Percentiles rank a stretch among this genome's conserved stretches.
Conservation (phyloP, 495 filamentous ascomycete genomes). For the Lasiosphaeria miniovina region DNA sequence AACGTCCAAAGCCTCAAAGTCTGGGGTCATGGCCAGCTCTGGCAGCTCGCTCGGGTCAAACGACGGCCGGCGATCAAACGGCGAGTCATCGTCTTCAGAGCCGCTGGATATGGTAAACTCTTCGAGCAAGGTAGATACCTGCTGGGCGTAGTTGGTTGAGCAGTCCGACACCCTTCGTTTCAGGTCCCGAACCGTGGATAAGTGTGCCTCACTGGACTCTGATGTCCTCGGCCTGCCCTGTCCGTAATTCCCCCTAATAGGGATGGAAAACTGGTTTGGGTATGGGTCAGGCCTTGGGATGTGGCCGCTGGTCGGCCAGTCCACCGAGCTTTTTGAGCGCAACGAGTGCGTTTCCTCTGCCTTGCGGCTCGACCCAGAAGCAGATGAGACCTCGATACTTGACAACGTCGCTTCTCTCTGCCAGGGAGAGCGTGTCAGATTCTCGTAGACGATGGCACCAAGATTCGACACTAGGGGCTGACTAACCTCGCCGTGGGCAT, state of each 20-base stretch:
- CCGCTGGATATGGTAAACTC: slow-evolving; percentile 26
- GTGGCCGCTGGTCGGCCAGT: background rate
- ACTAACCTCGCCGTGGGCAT: background rate
- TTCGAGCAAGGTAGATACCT: slow-evolving; percentile 23
- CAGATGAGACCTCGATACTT: slow-evolving; percentile 11
- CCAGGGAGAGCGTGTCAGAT: background rate
- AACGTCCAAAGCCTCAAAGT: background rate
- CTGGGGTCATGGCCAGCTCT: background rate
- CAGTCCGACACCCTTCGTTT: slow-evolving; percentile 27
- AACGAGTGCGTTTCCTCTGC: slow-evolving; percentile 13
- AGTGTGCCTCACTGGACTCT: slow-evolving; percentile 3
- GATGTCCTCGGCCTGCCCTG: slow-evolving; percentile 6
- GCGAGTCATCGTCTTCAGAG: slow-evolving; percentile 15
- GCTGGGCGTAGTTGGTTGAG: slow-evolving; percentile 26
- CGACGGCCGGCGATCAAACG: slow-evolving; percentile 6
- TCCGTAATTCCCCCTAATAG: slow-evolving; percentile 1
- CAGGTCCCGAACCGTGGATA: slow-evolving; percentile 13
- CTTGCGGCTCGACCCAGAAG: slow-evolving; percentile 13
- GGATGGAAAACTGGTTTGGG: slow-evolving; percentile 7
- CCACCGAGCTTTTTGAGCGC: slow-evolving; percentile 13
- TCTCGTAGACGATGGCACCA: background rate
- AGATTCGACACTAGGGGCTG: background rate
- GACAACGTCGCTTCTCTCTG: slow-evolving; percentile 11
- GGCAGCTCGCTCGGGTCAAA: slow-evolving; percentile 8
- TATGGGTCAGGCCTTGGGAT: background rate